Percentiles rank a stretch among this genome's conserved stretches.
These are phyloP conservation scores for Setomelanomma holmii DNA, from an alignment of 2,329 filamentous ascomycete genomes.

Conservation along the genomic window DNA sequence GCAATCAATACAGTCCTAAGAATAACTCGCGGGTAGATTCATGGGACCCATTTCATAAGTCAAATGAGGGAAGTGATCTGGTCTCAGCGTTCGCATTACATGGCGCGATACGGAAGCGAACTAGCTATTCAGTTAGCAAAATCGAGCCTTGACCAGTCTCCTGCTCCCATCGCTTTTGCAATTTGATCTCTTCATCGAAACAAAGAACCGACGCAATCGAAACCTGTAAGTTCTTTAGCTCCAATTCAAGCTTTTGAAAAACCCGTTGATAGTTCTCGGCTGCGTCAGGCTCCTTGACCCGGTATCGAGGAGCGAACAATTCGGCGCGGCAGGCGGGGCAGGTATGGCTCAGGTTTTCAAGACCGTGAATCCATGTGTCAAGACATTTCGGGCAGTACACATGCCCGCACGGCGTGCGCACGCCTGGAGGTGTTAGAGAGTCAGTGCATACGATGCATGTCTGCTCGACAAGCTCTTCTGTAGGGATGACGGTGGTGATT, in stretches of 20 bases:
- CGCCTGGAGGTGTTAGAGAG: neutral
- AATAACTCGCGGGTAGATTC: too few relatives aligned
- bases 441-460: neutral
- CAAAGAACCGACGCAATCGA: neutral
- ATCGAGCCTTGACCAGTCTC: neutral
- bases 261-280: neutral
- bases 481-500: neutral
- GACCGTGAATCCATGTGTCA: neutral
- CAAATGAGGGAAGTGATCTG: too few relatives aligned
- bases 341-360: neutral
- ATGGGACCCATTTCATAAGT: too few relatives aligned
- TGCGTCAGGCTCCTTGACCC: neutral
- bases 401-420: neutral
- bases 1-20: too few relatives aligned
- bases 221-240: neutral
- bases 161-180: neutral
- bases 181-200: neutral
- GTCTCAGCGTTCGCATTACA: too few relatives aligned
- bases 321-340: neutral
- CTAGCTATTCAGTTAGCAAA: neutral
- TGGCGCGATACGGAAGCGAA: neutral
- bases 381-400: neutral
- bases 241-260: neutral
- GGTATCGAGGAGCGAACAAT: neutral
- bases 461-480: neutral